Evolutionary conservation across 2,329 filamentous ascomycete species (phyloP), one percentile per base, ranked within the genome.

Genomic region (Neofusicoccum sp.): DNA sequence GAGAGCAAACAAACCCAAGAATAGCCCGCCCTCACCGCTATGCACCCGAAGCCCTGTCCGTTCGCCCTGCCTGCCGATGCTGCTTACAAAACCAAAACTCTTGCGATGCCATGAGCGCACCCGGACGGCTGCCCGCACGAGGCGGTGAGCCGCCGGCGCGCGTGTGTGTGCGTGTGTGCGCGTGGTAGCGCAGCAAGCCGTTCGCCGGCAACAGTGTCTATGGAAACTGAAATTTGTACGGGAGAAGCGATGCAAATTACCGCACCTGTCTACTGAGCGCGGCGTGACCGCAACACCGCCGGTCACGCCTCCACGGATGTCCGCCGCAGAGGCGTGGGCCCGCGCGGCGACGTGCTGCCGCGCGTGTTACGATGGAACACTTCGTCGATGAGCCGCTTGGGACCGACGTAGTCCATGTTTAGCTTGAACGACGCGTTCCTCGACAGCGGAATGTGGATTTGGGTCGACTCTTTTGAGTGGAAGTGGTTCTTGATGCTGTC

Each of bases 401-500:
- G 85, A 29, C 83, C 84, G 67, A 89, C 80, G 64, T 86, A 85
- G 67, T 89, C 87, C 73, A 88, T 78, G 58, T 86, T 84, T 72
- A 83, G 78, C 49, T 83, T 83, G 62, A 85, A 76, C 7, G 82
- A 80, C 33, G 79, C 74, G 65, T 74, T 80, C 66, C 80, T 80
- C 6, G 80, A 75, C 61, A 81, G 60, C 7, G 86, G 84, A 28
- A 86, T 79, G 36, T 80, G 79, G 70, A 86, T 74, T 58, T 80
- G 80, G 14, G 81, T 81, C 62, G 77, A 77, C 63, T 80, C 79
- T 69, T 83, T 84, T 45, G 81, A 79, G 69, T 86, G 87, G 86
- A 92, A 95, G 64, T 86, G 87, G 65, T 87, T 84, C 77, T 91
- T 91, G 81, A 98, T 97, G 79, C 88, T 92, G 78, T 98, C 92